A percentile compares a stretch with the other conserved stretches of the same genome.
Conservation (phyloP, 2,329 filamentous ascomycete genomes). For the Ceratocystis smalleyi region DNA sequence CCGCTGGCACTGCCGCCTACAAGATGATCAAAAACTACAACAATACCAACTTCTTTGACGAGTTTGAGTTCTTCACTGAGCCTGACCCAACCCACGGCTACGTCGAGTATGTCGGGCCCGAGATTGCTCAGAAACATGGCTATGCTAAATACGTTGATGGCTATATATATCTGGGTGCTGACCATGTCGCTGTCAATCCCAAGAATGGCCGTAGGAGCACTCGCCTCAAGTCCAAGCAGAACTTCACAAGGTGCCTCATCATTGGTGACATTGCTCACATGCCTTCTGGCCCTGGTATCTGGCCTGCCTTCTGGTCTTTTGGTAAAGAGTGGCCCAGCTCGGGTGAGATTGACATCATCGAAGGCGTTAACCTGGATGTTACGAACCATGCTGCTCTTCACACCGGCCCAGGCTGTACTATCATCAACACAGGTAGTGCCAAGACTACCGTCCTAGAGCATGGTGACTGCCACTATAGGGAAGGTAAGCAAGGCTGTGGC, state of each 20-base stretch:
- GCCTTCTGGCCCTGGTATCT: constrained; percentile 53
- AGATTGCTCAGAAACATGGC: constrained; percentile 40
- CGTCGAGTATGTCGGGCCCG: constrained; percentile 49
- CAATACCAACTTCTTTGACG: constrained; percentile 38
- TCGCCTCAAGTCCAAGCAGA: constrained; percentile 49
- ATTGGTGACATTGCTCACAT: constrained; percentile 61
- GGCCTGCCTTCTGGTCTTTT: constrained; percentile 59
- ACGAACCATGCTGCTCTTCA: constrained; percentile 52
- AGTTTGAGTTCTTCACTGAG: constrained; percentile 40
- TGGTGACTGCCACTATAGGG: constrained; percentile 41
- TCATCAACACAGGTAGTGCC: constrained; percentile 37
- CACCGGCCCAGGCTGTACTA: constrained; percentile 44
- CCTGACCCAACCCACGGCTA: constrained; percentile 60
- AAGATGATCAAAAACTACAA: constrained; percentile 34
- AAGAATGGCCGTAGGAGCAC: constrained; percentile 51
- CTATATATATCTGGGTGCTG: constrained; percentile 54
- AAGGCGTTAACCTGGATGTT: constrained; percentile 52
- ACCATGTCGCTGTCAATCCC: constrained; percentile 41
- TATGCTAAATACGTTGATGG: constrained; percentile 42
- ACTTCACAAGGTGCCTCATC: constrained; percentile 55
- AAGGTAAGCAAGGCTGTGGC: constrained; percentile 43
- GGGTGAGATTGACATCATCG: constrained; percentile 69
- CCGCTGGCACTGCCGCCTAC: constrained; percentile 24
- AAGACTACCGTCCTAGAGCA: constrained; percentile 31
- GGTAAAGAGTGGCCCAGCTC: constrained; percentile 53